Base-by-base conservation (phyloP, 2,329 filamentous ascomycete species). In the Calonectria ilicicola region DNA sequence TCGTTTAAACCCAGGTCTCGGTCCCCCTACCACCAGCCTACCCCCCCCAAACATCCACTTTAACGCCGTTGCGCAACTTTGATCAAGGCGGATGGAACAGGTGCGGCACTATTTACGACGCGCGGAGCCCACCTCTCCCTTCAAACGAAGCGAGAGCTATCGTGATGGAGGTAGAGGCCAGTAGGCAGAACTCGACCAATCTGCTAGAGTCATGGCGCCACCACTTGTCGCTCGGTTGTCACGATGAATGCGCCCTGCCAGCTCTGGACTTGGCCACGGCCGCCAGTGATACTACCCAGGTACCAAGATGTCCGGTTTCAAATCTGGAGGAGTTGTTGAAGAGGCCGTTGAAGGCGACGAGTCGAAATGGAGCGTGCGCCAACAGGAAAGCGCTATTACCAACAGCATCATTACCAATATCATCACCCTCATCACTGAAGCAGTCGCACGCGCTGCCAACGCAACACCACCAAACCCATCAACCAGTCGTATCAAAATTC, bases 81-180 rank as follows among this genome's bases (percentile, higher is more conserved):
- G 35, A 38, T 67, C 29, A 58, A 73, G 66, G 68, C 77, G 78
- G 65, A 80, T 80, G 78, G 78, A 75, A 75, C 72, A 58, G 68
- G 64, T 65, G 46, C 70, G 64, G 60, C 72, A 72, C 38, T 72
- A 75, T 70, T 79, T 70, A 79, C 69, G 65, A 69, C 69, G 69
- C 69, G 63, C 67, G 76, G 75, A 78, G 76, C 69, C 68, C 47
- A 35, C 70, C 70, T 69, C 70, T 67, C 70, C 72, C 70, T 71
- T 72, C 58, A 72, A 49, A 44, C 76, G 75, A 75, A 77, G 76
- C 70, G 72, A 49, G 72, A 75, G 74, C 75, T 78, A 70, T 79
- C 58, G 76, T 73, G 32, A 80, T 79, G 76, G 78, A 80, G 72
- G 73, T 80, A 73, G 78, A 77, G 65, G 62, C 76, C 15, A 79